Percentiles rank a stretch among this genome's conserved stretches.
phyloP scores from a whole-genome alignment of 129 eudicot species.

The Centaurea solstitialis region DNA sequence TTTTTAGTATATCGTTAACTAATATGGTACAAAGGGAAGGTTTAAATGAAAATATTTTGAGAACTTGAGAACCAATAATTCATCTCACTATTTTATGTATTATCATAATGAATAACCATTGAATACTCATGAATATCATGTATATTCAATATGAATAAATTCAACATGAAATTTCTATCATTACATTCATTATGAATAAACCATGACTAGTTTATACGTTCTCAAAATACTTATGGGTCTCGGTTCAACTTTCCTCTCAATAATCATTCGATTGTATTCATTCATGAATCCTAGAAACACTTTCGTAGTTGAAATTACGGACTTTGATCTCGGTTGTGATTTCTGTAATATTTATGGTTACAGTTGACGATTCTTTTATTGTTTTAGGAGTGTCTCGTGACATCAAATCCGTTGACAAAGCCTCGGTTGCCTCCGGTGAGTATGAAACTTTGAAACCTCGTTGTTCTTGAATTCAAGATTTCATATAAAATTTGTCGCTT shows the following conservation, averaged over 20 bases:
- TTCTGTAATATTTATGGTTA: too few species aligned
- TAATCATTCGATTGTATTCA: neutral
- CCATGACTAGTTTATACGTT: neutral
- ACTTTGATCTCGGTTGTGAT: too few species aligned
- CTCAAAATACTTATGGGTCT: neutral
- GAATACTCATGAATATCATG: neutral
- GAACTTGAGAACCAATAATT: neutral
- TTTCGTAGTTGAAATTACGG: too few species aligned
- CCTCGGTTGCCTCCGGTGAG: slow-evolving; percentile 15
- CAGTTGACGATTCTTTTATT: slow-evolving; percentile 19
- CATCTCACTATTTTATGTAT: neutral
- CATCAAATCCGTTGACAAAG: slow-evolving; percentile 3
- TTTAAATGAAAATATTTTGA: neutral
- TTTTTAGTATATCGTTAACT: too few species aligned
- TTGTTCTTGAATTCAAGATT: neutral
- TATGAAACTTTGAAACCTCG: slow-evolving; percentile 5
- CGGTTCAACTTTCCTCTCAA: neutral
- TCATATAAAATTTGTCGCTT: neutral
- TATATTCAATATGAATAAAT: neutral
- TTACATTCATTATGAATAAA: too few species aligned
- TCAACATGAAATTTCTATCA: too few species aligned
- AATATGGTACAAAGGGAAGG: neutral
- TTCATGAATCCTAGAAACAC: neutral
- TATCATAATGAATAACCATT: too few species aligned
- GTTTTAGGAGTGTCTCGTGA: slow-evolving; percentile 17